Base-by-base conservation (phyloP, 352 stramenopile species). In the Pilasporangium apinafurcum region DNA sequence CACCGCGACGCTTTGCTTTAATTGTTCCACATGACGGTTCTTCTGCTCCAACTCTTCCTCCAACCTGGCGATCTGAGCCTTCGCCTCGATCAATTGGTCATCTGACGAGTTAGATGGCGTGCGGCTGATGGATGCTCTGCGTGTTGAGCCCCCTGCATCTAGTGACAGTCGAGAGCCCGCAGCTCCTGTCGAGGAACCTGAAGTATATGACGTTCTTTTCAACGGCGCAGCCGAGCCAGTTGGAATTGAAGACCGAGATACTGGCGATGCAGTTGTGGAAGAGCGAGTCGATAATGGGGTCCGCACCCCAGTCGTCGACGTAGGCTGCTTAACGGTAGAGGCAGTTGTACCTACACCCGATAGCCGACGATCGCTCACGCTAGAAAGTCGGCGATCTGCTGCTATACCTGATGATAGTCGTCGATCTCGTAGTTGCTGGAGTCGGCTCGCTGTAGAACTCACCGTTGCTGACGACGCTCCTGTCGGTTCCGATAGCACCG, bases 41-140 rank as follows among this genome's bases (percentile, higher is more conserved):
- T 80, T 79, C 48, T 89, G 68, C 29, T 89, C 73, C 38, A 89
- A 48, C 31, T 85, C 71, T 35, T 81, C 64, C 46, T 89, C 73
- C 24, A 89, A 56, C 43, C 71, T 82, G 4, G 59, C 51, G 32
- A 86, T 83, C 20, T 44, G 58, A 4, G 64, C 51, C 39, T 63
- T 65, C 1, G 73, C 71, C 21, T 86, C 66, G 1, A 59, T 46
- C 18, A 86, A 53, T 31, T 84, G 60, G 9, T 86, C 68, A 16
- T 81, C 65, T n/a, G 40, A 7, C 28, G 52, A 39, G 18, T 22
- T 9, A 2, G 44, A 46, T 18, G 53, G 39, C 9, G 53, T 33
- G 9, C 52, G 42, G 44, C 27, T 57, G 17, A 51, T 37, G 14
- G 56, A 57, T 3, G 39, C 8, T 5, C 28, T 35, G 12, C 40